Evolutionary conservation across 2,329 filamentous ascomycete species (phyloP).

Genomic region (Fusarium temperatum): DNA sequence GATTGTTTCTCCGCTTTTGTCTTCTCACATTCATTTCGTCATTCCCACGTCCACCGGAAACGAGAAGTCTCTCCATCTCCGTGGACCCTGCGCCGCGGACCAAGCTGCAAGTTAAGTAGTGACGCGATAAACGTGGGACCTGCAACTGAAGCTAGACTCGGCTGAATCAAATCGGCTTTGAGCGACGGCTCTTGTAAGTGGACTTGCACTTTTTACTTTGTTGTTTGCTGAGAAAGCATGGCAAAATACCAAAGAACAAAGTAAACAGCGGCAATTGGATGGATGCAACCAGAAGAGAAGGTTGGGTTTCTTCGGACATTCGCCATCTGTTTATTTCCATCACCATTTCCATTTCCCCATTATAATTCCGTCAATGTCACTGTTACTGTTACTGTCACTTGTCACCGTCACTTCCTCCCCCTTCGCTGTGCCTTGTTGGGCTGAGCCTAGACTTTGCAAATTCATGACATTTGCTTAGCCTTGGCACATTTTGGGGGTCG

Average conservation of each 20-base stretch:
- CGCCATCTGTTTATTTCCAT: background rate
- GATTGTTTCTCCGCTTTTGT: conserved; percentile 25
- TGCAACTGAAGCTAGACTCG: background rate
- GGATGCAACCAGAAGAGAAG: conserved; percentile 14
- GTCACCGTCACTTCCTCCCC: background rate
- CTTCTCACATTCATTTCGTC: conserved; percentile 24
- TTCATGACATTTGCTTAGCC: conserved; percentile 16
- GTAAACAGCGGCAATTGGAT: background rate
- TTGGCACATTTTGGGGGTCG: conserved; percentile 24
- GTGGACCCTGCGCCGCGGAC: conserved; percentile 18
- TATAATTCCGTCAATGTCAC: background rate
- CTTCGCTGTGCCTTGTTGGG: conserved; percentile 19
- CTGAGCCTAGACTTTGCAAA: conserved; percentile 19
- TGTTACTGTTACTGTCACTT: background rate
- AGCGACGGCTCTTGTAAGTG: conserved; percentile 20
- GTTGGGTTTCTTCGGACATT: conserved; percentile 13
- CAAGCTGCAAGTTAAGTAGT: conserved; percentile 3
- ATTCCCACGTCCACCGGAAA: conserved; percentile 20
- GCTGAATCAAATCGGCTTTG: conserved; percentile 15
- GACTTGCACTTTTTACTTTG: background rate
- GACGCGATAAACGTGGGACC: conserved; percentile 36
- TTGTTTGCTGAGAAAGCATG: conserved; percentile 7
- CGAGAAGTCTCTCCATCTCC: conserved; percentile 36
- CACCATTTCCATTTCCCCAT: background rate
- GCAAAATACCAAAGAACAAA: background rate